A percentile compares a stretch with the other conserved stretches of the same genome.
Conservation (phyloP, 2,329 filamentous ascomycete species). For the Neophaeococcomyces aloes region DNA sequence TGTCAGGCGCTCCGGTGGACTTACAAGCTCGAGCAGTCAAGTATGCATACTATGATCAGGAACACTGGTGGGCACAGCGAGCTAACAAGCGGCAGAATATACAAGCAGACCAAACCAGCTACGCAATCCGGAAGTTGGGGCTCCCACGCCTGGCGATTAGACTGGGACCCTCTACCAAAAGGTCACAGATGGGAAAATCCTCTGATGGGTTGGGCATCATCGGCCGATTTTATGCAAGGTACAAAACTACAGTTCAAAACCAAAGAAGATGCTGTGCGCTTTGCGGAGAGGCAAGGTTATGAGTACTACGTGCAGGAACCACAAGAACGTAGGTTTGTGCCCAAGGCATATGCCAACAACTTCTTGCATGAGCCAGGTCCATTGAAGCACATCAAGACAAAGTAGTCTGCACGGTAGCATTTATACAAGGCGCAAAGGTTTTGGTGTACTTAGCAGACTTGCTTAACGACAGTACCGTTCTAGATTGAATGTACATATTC, state of each 20-base stretch:
- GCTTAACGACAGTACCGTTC: too few species aligned
- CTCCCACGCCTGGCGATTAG: slow-evolving; percentile 83
- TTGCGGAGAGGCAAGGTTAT: slow-evolving; percentile 98
- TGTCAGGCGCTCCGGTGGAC: slow-evolving; percentile 88
- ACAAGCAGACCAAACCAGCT: slow-evolving; percentile 80
- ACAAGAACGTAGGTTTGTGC: slow-evolving; percentile 70
- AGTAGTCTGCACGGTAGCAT: slow-evolving; percentile 41
- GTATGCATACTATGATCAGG: slow-evolving; percentile 41
- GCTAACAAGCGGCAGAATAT: slow-evolving; percentile 56
- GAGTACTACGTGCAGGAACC: slow-evolving; percentile 99
- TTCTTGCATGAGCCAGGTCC: slow-evolving; percentile 62
- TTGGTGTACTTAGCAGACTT: not conserved
- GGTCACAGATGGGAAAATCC: slow-evolving; percentile 98
- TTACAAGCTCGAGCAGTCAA: slow-evolving; percentile 88
- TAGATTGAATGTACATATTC: too few species aligned
- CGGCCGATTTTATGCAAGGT: slow-evolving; percentile 88
- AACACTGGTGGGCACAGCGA: too few species aligned
- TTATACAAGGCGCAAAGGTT: not conserved
- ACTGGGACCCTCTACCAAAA: slow-evolving; percentile 89
- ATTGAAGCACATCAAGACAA: slow-evolving; percentile 74
- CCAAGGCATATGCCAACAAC: slow-evolving; percentile 96
- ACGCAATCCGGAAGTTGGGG: slow-evolving; percentile 90
- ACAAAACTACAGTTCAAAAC: slow-evolving; percentile 79
- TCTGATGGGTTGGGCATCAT: slow-evolving; percentile 97
- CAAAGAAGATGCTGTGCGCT: slow-evolving; percentile 89